These are phyloP conservation scores for Chalciporus sp. DNA, from an alignment of 1,284 basidiomycete genomes.

Conservation along the genomic window DNA sequence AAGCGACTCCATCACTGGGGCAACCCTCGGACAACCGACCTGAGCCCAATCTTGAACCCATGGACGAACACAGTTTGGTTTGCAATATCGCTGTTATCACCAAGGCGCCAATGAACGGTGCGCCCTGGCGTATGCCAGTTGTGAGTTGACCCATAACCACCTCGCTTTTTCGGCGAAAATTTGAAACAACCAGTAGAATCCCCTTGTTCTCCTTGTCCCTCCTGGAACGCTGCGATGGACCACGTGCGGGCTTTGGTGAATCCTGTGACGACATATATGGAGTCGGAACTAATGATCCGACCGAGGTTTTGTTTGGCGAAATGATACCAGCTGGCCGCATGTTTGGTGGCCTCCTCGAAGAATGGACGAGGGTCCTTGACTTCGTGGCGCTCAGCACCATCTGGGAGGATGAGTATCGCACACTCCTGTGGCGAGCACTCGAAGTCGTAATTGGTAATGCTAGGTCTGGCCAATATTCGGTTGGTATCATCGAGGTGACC, in stretches of 20 bases:
- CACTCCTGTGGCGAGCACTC: slow-evolving; percentile 24
- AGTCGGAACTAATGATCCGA: slow-evolving; percentile 24
- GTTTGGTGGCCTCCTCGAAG: slow-evolving; percentile 17
- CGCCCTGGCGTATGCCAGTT: slow-evolving; percentile 17
- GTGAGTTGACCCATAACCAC: slow-evolving; percentile 2
- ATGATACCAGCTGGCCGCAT: slow-evolving; percentile 27
- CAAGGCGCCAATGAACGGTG: slow-evolving; percentile 21
- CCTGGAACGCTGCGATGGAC: slow-evolving; percentile 23
- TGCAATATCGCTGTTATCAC: slow-evolving; percentile 8
- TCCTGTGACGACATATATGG: slow-evolving; percentile 31
- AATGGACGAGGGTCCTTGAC: slow-evolving; percentile 17
- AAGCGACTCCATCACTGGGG: slow-evolving; percentile 26
- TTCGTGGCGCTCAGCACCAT: slow-evolving; percentile 27
- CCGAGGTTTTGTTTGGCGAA: slow-evolving; percentile 25
- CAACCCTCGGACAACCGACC: slow-evolving; percentile 18
- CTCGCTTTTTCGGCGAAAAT: slow-evolving; percentile 3
- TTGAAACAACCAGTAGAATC: slow-evolving; percentile 22
- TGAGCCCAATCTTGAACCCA: slow-evolving; percentile 31
- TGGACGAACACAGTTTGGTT: slow-evolving; percentile 30
- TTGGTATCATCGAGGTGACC: background rate
- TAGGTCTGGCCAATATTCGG: slow-evolving; percentile 7
- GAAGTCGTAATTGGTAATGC: slow-evolving; percentile 12
- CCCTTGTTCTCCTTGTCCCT: slow-evolving; percentile 5
- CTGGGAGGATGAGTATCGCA: slow-evolving; percentile 28
- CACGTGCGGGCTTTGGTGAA: slow-evolving; percentile 29